phyloP scores from a whole-genome alignment of 139 green algal species.

The Chlorella sp. region DNA sequence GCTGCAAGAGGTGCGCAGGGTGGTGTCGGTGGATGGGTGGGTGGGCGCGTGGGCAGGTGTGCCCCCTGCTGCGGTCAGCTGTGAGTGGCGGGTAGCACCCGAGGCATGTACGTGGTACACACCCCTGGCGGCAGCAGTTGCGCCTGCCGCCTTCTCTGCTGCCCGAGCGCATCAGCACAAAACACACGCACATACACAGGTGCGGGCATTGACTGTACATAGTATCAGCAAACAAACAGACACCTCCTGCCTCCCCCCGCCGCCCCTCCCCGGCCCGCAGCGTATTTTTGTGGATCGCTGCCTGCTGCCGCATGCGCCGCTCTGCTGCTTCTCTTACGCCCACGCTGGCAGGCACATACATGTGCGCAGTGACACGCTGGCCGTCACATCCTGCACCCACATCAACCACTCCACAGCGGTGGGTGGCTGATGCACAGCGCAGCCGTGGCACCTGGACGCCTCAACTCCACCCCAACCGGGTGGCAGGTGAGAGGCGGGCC shows the following conservation, averaged over 20 bases:
- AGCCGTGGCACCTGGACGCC: too few relatives aligned
- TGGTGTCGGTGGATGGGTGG: not conserved
- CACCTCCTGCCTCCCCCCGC: not conserved
- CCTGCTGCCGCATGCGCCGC: not conserved
- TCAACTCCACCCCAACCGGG: not conserved
- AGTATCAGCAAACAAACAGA: too few relatives aligned
- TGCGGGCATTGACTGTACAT: too few relatives aligned
- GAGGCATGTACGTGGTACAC: too few relatives aligned
- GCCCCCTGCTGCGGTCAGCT: not conserved
- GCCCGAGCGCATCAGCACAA: too few relatives aligned
- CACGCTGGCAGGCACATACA: not conserved
- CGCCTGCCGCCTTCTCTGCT: not conserved
- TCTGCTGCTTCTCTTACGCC: not conserved
- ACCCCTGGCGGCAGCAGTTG: not conserved
- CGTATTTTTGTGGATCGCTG: not conserved
- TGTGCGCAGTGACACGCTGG: not conserved
- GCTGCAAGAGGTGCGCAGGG: not conserved
- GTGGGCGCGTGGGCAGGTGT: not conserved
- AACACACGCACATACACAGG: too few relatives aligned
- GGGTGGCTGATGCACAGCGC: not conserved
- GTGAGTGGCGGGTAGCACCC: too few relatives aligned
- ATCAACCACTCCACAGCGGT: not conserved
- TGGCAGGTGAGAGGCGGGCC: not conserved
- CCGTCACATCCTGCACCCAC: not conserved
- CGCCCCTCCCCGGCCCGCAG: not conserved